phyloP scores from a whole-genome alignment of 176 grass and related monocot species.

The Carex pumila region DNA sequence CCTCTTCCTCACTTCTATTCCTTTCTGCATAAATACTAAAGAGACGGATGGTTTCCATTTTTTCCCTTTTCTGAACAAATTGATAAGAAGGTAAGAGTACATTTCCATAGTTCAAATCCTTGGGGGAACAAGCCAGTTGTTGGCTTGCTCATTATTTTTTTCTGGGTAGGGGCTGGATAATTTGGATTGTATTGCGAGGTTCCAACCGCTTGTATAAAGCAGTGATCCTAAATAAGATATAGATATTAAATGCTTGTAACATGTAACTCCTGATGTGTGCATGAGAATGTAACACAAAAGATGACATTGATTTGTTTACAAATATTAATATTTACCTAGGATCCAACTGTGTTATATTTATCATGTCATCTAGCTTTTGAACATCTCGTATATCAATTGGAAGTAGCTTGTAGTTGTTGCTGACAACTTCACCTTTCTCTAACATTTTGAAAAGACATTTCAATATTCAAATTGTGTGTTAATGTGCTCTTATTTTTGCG shows the following conservation, averaged over 20 bases:
- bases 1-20: background rate
- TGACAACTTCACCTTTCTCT: conserved; percentile 89
- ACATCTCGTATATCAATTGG: conserved; percentile 70
- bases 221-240: background rate
- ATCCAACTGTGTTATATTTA: conserved; percentile 61
- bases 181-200: background rate
- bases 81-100: background rate
- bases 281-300: background rate
- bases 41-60: background rate
- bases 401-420: conserved; percentile 85
- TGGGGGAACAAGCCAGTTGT: background rate
- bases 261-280: background rate
- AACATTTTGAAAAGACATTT: conserved; percentile 28
- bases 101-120: background rate
- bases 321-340: conserved; percentile 37
- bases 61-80: background rate
- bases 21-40: background rate
- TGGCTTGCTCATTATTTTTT: background rate
- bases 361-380: conserved; percentile 66
- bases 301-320: background rate
- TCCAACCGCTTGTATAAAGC: background rate
- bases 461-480: background rate
- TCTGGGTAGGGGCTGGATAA: background rate
- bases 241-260: background rate
- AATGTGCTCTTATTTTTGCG: background rate